Conservation (phyloP, 495 filamentous ascomycete genomes). For the Talaromyces liani region DNA sequence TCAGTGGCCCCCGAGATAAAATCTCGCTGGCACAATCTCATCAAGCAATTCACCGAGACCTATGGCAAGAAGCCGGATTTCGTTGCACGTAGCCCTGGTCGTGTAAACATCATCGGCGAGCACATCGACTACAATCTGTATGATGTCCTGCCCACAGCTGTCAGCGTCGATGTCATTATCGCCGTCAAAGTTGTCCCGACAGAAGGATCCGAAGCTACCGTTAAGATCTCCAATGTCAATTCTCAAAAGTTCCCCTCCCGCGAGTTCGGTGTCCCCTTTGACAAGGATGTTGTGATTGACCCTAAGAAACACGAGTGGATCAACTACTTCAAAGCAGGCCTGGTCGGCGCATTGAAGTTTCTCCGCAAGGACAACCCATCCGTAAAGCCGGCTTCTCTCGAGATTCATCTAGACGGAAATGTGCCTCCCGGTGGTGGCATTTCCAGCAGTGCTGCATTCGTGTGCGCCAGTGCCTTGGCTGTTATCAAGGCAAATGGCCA, state of each 20-base stretch:
- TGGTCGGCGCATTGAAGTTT: constrained; percentile 72
- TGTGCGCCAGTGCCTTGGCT: constrained; percentile 82
- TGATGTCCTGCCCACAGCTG: constrained; percentile 90
- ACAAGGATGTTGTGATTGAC: constrained; percentile 72
- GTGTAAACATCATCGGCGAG: constrained; percentile 98
- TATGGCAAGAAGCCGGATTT: constrained; percentile 72
- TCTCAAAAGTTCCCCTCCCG: constrained; percentile 65
- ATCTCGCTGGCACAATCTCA: constrained; percentile 62
- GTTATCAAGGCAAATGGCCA: constrained; percentile 83
- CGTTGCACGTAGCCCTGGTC: constrained; percentile 80
- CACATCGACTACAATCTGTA: constrained; percentile 99
- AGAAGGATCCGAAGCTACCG: constrained; percentile 30
- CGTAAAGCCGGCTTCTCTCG: constrained; percentile 60
- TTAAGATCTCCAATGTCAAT: constrained; percentile 73
- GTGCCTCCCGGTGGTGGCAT: constrained; percentile 89
- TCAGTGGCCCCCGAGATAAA: constrained; percentile 30
- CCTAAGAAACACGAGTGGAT: constrained; percentile 85
- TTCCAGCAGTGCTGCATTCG: constrained; percentile 90
- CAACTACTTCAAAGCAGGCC: constrained; percentile 94
- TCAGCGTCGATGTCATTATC: constrained; percentile 82
- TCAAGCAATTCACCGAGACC: constrained; percentile 61
- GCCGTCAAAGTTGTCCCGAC: constrained; percentile 61
- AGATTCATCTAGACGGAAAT: constrained; percentile 82
- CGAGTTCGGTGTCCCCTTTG: constrained; percentile 63
- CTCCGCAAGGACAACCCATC: constrained; percentile 46